Evolutionary conservation across 176 grass and related monocot genomes (phyloP).

Genomic region (Avena sativa): DNA sequence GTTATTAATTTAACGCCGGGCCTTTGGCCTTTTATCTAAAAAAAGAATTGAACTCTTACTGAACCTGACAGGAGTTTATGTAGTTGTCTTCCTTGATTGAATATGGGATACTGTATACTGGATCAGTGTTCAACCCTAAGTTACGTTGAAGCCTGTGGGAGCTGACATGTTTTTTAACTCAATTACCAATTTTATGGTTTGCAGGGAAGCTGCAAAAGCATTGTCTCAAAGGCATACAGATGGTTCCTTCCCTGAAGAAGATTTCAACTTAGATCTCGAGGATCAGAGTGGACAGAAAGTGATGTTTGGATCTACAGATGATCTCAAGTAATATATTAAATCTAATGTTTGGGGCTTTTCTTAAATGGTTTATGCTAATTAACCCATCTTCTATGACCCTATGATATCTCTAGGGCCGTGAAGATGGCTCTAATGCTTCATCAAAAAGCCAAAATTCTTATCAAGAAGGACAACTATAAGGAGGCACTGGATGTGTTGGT

Average conservation of each 20-base stretch:
- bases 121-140: not conserved
- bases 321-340: conserved; percentile 71
- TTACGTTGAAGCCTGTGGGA: not conserved
- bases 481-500: conserved; percentile 85
- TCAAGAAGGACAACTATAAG: conserved; percentile 67
- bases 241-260: conserved; percentile 75
- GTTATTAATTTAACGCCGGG: too few relatives aligned
- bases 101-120: not conserved
- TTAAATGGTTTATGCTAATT: conserved; percentile 10
- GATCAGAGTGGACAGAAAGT: conserved; percentile 94
- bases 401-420: conserved; percentile 60
- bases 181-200: conserved; percentile 6
- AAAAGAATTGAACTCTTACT: not conserved
- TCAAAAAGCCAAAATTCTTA: conserved; percentile 79
- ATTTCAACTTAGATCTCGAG: conserved; percentile 93
- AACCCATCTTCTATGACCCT: conserved; percentile 3
- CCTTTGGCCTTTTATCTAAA: too few relatives aligned
- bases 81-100: conserved; percentile 19
- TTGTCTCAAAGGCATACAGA: conserved; percentile 87
- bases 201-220: conserved; percentile 78
- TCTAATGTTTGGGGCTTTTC: not conserved
- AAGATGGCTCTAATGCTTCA: conserved; percentile 97
- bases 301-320: conserved; percentile 80
- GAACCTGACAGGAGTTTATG: conserved; percentile 7
- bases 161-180: not conserved